phyloP scores from a whole-genome alignment of 2,329 filamentous ascomycete genomes.

The Aschersonia sp. region DNA sequence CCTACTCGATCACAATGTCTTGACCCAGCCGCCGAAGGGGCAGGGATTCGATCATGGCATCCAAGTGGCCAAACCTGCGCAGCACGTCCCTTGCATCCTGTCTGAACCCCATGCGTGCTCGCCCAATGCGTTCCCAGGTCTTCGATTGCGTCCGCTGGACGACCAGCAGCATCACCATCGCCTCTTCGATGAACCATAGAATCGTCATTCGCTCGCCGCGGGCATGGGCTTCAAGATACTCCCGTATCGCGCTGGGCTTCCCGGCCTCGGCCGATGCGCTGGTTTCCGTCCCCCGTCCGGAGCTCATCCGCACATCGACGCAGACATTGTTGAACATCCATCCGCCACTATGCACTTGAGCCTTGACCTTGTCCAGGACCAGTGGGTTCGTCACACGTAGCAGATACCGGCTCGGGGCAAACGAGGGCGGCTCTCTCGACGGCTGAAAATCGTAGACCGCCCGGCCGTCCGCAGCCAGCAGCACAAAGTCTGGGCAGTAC shows the following conservation, averaged over 20 bases:
- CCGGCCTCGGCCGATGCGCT: background rate
- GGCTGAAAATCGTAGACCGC: constrained; percentile 17
- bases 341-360: constrained; percentile 14
- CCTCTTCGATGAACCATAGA: constrained; percentile 20
- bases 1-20: constrained; percentile 18
- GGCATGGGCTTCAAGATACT: constrained; percentile 18
- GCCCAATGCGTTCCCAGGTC: constrained; percentile 18
- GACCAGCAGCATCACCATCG: constrained; percentile 17
- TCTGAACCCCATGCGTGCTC: constrained; percentile 19
- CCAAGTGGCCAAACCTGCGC: constrained; percentile 14
- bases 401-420: constrained; percentile 12
- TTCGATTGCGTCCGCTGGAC: constrained; percentile 12
- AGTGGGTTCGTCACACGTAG: constrained; percentile 18
- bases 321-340: constrained; percentile 21
- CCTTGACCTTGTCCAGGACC: constrained; percentile 19
- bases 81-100: constrained; percentile 18
- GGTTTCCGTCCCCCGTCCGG: constrained; percentile 8
- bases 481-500: constrained; percentile 17
- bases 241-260: constrained; percentile 11
- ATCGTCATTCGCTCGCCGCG: constrained; percentile 20
- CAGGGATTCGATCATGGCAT: constrained; percentile 16
- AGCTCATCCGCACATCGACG: constrained; percentile 18
- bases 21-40: constrained; percentile 17
- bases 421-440: constrained; percentile 7
- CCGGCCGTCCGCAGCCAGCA: constrained; percentile 14